Evolutionary conservation across 768 basidiomycete species (phyloP), one percentile per base, ranked within the genome.

Genomic region (Tulasnella sp.): DNA sequence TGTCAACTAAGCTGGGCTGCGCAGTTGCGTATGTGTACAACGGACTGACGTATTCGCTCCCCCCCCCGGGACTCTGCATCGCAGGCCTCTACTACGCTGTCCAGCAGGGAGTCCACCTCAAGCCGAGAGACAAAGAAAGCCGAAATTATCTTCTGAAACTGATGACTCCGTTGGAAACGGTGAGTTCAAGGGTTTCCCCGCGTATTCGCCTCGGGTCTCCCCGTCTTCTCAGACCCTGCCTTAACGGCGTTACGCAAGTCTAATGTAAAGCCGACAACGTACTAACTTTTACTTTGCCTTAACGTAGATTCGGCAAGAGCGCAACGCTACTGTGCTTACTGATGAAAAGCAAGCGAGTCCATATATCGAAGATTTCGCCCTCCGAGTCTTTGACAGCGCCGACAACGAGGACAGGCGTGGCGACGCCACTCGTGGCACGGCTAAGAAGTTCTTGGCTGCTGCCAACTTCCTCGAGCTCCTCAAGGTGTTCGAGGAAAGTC

Each of bases 391-490:
- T 84, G 86, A 87, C 13, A 86, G 87, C 81, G 97, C 97, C 26
- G 98, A 99, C 83, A 92, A 93, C 81, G 96, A 97, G 83, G 98
- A 99, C 83, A 86, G 97, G 69, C 88, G 85, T 18, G 95, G 92
- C 0, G 87, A 86, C 67, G 90, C 92, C 18, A 93, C 91, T 44
- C 91, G 95, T 83, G 88, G 90, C 26, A 99, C 96, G 0, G 95
- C 97, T 5, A 93, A 92, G 83, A 97, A 96, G 84, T 99, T 99
- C 83, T 87, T 98, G 4, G 97, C 95, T 18, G 95, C 97, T 42
- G 92, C 95, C 74, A 94, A 95, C 83, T 99, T 99, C 84, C 89
- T 99, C 69, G 96, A 99, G 84, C 87, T 98, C 39, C 88, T 98
- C 75, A 89, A 88, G 72, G 88, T 90, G 5, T 96, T 97, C 82